Percentiles rank a stretch among this genome's conserved stretches.
These are phyloP conservation scores for Oryza coarctata DNA, from an alignment of 176 grass and related monocot genomes.

Conservation along the genomic window DNA sequence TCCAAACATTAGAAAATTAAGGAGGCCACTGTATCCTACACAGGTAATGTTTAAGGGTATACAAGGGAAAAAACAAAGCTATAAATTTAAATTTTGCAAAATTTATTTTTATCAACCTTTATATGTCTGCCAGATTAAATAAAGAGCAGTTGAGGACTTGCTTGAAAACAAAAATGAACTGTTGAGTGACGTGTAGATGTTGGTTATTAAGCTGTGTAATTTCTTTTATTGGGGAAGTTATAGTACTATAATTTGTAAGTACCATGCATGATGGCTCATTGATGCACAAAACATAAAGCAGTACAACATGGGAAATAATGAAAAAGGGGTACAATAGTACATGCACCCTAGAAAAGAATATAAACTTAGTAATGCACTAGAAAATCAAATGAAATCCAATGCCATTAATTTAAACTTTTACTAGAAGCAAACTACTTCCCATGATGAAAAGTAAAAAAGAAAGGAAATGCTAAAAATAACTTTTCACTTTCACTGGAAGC, in stretches of 20 bases:
- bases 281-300: not conserved
- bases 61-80: too few relatives aligned
- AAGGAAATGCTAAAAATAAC: not conserved
- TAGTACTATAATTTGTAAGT: not conserved
- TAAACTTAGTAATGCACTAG: not conserved
- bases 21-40: not conserved
- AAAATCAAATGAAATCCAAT: not conserved
- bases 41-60: not conserved
- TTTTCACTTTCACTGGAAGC: conserved; percentile 34
- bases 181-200: not conserved
- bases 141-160: not conserved
- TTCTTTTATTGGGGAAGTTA: not conserved
- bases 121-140: not conserved
- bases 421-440: not conserved
- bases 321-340: not conserved
- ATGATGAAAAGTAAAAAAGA: not conserved
- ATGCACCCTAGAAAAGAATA: not conserved
- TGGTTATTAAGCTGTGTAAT: not conserved
- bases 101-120: too few relatives aligned
- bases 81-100: too few relatives aligned
- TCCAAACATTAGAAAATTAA: not conserved
- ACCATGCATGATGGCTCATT: not conserved
- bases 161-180: not conserved
- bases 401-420: not conserved
- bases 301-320: not conserved